Base-by-base conservation (phyloP, 768 basidiomycete species). In the Suillus subluteus region DNA sequence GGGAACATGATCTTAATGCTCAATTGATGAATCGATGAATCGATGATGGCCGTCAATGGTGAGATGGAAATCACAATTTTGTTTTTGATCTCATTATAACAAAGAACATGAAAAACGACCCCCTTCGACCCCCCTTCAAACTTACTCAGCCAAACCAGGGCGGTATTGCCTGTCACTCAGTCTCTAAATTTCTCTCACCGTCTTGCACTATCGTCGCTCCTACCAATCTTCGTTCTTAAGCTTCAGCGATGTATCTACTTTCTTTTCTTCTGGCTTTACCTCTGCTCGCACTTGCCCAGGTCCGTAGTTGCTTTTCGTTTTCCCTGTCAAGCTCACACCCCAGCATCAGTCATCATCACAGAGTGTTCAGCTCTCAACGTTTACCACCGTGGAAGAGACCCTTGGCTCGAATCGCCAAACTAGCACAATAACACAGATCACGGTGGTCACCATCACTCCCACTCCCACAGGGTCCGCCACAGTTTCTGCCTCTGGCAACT, bases 391-490 rank as follows among this genome's bases (percentile, higher is more conserved):
- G 21, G 43, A 37, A 44, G 18, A 79, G 32, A 79, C 76, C 8
- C 64, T 82, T 13, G 82, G 73, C 68, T 71, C 84, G 65, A 74
- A 85, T 72, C 81, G 82, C 56, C 78, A 78, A 68, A 64, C 72
- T 23, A 82, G 77, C 64, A 83, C 84, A 41, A 70, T 78, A 65
- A 79, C 82, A 1, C 70, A 76, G 35, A 76, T 86, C 30, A 69
- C 79, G 46, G 78, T 86, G 65, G 72, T 86, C 69, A 84, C 88
- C 18, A 77, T 85, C 46, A 83, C 85, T 21, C 75, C 75, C 30
- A 68, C 77, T 35, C 64, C 67, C 18, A 67, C 75, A 7, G 68
- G 69, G 12, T 64, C 68, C 21, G 71, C 67, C 37, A 68, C 74
- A 4, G 58, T 58, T 46, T 71, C 70, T 37, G 71, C 68, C 35